Percentiles rank a stretch among this genome's conserved stretches.
Evolutionary conservation across 2,329 filamentous ascomycete species (phyloP).

Genomic region (Coniella vitis): DNA sequence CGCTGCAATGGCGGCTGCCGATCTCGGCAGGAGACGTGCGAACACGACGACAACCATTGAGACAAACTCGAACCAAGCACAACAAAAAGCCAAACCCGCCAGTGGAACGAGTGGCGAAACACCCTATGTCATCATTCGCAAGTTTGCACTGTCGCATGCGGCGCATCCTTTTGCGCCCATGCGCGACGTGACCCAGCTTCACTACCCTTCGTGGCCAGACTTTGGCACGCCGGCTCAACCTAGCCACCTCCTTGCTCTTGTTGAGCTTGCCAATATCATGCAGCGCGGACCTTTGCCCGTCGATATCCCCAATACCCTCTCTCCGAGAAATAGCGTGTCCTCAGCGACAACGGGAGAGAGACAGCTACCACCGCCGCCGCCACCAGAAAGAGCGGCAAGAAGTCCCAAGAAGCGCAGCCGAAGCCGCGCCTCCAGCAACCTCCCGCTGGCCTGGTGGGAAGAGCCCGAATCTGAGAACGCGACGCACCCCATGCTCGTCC

Average conservation of each 20-base stretch:
- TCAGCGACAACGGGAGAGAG: background rate
- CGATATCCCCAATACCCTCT: constrained; percentile 29
- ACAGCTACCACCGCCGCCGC: background rate
- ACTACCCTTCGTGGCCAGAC: constrained; percentile 96
- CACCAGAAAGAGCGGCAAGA: background rate
- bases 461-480: constrained; percentile 50
- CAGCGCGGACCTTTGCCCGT: constrained; percentile 49
- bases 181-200: constrained; percentile 87
- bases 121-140: constrained; percentile 76
- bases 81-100: constrained; percentile 23
- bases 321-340: background rate
- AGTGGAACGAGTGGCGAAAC: constrained; percentile 39
- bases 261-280: constrained; percentile 80
- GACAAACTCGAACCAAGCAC: constrained; percentile 21
- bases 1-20: constrained; percentile 21
- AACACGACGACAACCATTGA: constrained; percentile 45
- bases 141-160: constrained; percentile 75
- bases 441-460: constrained; percentile 41
- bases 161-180: constrained; percentile 75
- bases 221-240: constrained; percentile 90
- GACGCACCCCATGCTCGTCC: constrained; percentile 73
- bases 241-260: constrained; percentile 74
- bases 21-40: constrained; percentile 43
- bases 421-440: constrained; percentile 13
- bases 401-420: constrained; percentile 18